phyloP scores from a whole-genome alignment of 345 rosid species.

The Eucalyptus polybractea region DNA sequence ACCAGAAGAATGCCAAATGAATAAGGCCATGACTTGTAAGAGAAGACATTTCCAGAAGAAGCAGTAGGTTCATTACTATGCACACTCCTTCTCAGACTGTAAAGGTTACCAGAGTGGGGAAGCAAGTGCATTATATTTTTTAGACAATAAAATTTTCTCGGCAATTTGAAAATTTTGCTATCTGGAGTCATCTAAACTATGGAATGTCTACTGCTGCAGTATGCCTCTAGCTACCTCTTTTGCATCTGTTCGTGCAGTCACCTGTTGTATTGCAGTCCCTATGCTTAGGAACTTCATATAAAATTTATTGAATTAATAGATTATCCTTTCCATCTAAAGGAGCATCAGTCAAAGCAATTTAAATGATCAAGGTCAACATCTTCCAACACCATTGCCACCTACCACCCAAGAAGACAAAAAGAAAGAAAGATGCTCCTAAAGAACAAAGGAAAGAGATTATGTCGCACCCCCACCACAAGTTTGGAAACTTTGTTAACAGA shows the following conservation, averaged over 20 bases:
- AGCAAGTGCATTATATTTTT: background rate
- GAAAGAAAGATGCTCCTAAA: background rate
- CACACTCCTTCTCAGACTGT: background rate
- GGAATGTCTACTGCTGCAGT: background rate
- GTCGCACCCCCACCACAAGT: background rate
- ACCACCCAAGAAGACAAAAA: background rate
- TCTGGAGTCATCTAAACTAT: background rate
- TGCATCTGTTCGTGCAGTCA: background rate
- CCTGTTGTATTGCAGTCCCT: background rate
- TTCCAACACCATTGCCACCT: background rate
- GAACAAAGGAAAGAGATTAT: background rate
- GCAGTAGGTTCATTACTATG: background rate
- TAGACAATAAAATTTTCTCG: background rate
- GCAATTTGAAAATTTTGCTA: background rate
- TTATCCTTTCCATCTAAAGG: background rate
- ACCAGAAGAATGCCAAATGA: background rate
- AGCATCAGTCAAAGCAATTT: background rate
- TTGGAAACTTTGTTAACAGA: background rate
- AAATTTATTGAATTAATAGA: background rate
- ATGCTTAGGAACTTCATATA: background rate
- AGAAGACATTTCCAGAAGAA: background rate
- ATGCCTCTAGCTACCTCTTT: background rate
- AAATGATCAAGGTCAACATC: background rate
- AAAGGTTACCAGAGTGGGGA: background rate
- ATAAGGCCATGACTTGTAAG: background rate